Evolutionary conservation across 148 eudicot genomes (phyloP).

Genomic region (Camellia lanceoleosa): DNA sequence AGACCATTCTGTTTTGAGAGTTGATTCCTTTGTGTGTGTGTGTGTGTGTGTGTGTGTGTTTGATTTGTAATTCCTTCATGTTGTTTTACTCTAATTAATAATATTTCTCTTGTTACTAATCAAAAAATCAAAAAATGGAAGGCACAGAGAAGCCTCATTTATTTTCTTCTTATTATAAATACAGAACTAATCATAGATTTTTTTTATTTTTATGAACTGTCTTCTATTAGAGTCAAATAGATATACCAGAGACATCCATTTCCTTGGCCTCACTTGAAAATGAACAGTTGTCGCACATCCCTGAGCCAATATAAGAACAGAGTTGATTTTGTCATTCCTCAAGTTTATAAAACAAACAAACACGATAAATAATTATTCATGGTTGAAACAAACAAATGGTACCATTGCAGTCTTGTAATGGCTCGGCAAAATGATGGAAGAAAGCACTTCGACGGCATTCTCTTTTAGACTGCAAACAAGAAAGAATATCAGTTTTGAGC

Average conservation of each 20-base stretch:
- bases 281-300: conserved; percentile 98
- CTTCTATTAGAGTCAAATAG: conserved; percentile 8
- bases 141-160: conserved; percentile 1
- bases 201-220: neutral
- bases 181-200: neutral
- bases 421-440: conserved; percentile 93
- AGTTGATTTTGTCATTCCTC: neutral
- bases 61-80: no score
- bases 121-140: neutral
- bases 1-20: no score
- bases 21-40: no score
- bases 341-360: conserved; percentile 8
- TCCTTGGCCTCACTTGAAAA: conserved; percentile 58
- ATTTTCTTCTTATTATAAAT: neutral
- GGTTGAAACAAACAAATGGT: conserved; percentile 2
- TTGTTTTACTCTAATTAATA: no score
- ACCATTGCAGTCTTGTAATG: conserved; percentile 92
- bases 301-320: conserved; percentile 35
- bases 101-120: no score
- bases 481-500: conserved; percentile 4
- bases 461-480: conserved; percentile 59
- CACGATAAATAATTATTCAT: neutral
- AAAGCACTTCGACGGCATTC: conserved; percentile 86
- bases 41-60: no score
- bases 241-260: conserved; percentile 77